Evolutionary conservation across 2,329 filamentous ascomycete genomes (phyloP), one percentile per base, ranked within the genome.

Genomic region (Ascochyta pisi): DNA sequence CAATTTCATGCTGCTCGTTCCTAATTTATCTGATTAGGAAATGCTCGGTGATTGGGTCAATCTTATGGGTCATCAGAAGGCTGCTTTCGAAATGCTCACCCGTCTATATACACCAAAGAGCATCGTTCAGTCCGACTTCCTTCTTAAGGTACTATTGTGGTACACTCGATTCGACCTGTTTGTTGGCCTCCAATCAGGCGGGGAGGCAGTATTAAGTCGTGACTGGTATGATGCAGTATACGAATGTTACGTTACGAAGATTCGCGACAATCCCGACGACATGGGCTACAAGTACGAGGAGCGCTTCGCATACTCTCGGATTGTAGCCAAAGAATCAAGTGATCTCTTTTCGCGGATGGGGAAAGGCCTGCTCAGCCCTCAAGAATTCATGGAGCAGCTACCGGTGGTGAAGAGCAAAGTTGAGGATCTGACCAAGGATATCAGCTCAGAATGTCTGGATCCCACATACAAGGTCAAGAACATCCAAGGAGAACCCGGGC

Each of bases 31-130:
- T 52, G 47, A 24, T 47, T 67, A 96, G 92, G 95, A 98, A 77
- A 96, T 92, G 67, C 83, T 98, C 41, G 95, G 95, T 12, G 95
- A 99, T 72, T 98, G 92, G 92, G 86, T 96, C 49, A 97, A 96
- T 67, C 81, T 98, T 15, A 89, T 95, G 76, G 91, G 92, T 22
- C 95, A 98, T 73, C 93, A 97, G 73, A 92, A 89, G 71, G 95
- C 94, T 10, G 95, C 95, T 0, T 86, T 90, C 69, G 86, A 91
- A 61, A 89, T 98, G 66, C 79, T 98, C 41, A 89, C 84, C 1
- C 85, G 89, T 39, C 78, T 97, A 0, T 93, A 92, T 71, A 92
- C 87, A 0, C 90, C 92, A 0, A 81, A 92, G 59, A 89, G 86
- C 0, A 86, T 91, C 39, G 86, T 89, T 78, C 81, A 89, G 61